phyloP scores from a whole-genome alignment of 177 flowering plant genomes.

The Vitis hybrid region DNA sequence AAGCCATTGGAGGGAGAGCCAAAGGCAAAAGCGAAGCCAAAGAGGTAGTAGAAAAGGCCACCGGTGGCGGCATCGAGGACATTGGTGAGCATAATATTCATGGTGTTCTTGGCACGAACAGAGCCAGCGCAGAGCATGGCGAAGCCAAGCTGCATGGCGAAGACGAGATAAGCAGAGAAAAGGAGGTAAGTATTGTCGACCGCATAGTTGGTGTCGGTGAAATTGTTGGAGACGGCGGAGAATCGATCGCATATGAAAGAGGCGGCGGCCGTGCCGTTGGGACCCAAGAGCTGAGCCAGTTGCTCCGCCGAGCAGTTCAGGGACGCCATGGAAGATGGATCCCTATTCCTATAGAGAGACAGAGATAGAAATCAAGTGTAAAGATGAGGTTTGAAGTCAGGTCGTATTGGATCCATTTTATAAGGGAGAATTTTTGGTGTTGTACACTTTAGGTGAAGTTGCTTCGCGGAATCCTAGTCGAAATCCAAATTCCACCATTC shows the following conservation, averaged over 20 bases:
- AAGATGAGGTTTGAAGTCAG: neutral
- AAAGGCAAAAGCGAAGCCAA: slow-evolving; percentile 80
- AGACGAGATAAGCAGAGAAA: slow-evolving; percentile 89
- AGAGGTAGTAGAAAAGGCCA: slow-evolving; percentile 75
- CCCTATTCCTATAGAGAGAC: neutral
- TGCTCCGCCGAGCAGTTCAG: slow-evolving; percentile 21
- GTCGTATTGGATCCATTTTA: too few species aligned
- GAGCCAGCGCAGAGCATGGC: slow-evolving; percentile 97
- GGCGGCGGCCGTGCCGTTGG: slow-evolving; percentile 52
- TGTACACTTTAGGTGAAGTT: too few species aligned
- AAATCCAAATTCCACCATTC: too few species aligned
- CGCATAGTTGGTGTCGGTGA: slow-evolving; percentile 52
- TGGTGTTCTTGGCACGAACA: slow-evolving; percentile 84
- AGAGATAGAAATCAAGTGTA: neutral
- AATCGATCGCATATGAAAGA: slow-evolving; percentile 51
- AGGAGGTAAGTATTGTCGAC: slow-evolving; percentile 72
- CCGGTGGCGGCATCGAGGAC: slow-evolving; percentile 89
- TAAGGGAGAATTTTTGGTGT: too few species aligned
- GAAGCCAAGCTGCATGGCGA: slow-evolving; percentile 89
- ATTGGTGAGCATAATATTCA: slow-evolving; percentile 93
- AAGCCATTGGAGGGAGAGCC: slow-evolving; percentile 63
- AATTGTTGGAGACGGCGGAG: slow-evolving; percentile 18
- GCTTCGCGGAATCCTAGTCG: too few species aligned
- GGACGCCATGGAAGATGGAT: slow-evolving; percentile 10
- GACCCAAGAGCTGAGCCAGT: slow-evolving; percentile 31